Base-by-base conservation (phyloP, 768 basidiomycete genomes). In the Amanita pseudoporphyria region DNA sequence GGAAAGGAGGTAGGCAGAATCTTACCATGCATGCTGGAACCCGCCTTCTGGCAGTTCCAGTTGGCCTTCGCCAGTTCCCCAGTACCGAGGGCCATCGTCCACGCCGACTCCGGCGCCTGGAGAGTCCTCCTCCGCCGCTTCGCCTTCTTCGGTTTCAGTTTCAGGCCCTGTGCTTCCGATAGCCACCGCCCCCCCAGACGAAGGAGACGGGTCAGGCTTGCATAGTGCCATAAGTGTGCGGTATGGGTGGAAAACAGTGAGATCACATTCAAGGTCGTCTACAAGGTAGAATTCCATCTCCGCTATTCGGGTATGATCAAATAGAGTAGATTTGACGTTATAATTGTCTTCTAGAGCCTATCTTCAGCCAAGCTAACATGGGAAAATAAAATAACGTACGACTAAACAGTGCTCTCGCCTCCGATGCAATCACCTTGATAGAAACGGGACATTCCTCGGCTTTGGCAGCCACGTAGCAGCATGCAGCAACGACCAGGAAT, bases 241-340 rank as follows among this genome's bases (percentile, higher is more conserved):
- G 66, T 99, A 99, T 0, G 96, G 95, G 63, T 97, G 96, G 63
- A 92, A 97, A 6, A 97, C 77, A 48, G 84, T 78, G 37, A 99
- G 70, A 65, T 98, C 91, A 59, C 95, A 97, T 63, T 96, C 93
- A 22, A 98, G 77, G 62, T 99, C 94, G 60, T 91, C 91, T 19
- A 99, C 84, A 9, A 98, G 81, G 68, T 95, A 98, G 68, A 98
- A 98, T 62, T 98, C 95, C 94, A 97, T 97, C 64, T 99, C 96
- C 3, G 94, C 96, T 12, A 99, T 71, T 60, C 91, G 93, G 9
- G 85, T 78, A 58, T 94, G 87, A 61, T 96, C 93, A 0, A 85
- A 77, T 0, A 87, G 81, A 60, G 96, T 95, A n/a, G 76, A 66
- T 60, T 87, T 84, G 61, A 86, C 71, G 4, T 75, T 78, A 58